Conservation (phyloP, 2,329 filamentous ascomycete species). For the Nemania bipapillata region DNA sequence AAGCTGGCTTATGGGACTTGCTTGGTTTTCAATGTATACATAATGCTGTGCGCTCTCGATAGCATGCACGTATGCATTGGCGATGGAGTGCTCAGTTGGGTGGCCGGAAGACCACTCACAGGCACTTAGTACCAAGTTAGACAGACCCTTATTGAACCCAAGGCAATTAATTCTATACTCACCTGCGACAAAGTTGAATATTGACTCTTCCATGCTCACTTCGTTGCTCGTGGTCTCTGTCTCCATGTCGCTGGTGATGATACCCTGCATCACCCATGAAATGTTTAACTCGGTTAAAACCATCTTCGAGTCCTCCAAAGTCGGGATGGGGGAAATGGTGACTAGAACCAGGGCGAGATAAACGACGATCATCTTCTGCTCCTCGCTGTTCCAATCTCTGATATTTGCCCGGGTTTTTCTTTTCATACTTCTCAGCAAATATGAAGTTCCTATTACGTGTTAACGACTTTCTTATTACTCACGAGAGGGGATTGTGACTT, state of each 20-base stretch:
- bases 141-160: background rate
- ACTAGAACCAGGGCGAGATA: constrained; percentile 26
- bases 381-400: constrained; percentile 45
- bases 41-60: constrained; percentile 77
- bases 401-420: constrained; percentile 64
- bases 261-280: constrained; percentile 54
- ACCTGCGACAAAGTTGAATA: constrained; percentile 66
- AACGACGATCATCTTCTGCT: constrained; percentile 35
- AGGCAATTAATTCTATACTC: constrained; percentile 28
- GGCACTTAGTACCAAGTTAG: constrained; percentile 51
- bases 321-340: constrained; percentile 29
- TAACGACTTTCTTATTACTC: background rate
- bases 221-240: constrained; percentile 35
- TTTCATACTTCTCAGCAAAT: constrained; percentile 79
- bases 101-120: constrained; percentile 65
- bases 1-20: constrained; percentile 39
- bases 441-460: constrained; percentile 76
- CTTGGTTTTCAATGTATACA: constrained; percentile 82
- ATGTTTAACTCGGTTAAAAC: constrained; percentile 56
- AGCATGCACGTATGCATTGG: constrained; percentile 81
- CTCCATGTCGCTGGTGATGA: constrained; percentile 19
- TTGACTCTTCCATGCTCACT: constrained; percentile 47
- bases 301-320: constrained; percentile 58
- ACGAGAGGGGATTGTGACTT: constrained; percentile 26
- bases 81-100: constrained; percentile 77